These are phyloP conservation scores for Penicillium turbatum DNA, from an alignment of 495 filamentous ascomycete species.

Conservation along the genomic window DNA sequence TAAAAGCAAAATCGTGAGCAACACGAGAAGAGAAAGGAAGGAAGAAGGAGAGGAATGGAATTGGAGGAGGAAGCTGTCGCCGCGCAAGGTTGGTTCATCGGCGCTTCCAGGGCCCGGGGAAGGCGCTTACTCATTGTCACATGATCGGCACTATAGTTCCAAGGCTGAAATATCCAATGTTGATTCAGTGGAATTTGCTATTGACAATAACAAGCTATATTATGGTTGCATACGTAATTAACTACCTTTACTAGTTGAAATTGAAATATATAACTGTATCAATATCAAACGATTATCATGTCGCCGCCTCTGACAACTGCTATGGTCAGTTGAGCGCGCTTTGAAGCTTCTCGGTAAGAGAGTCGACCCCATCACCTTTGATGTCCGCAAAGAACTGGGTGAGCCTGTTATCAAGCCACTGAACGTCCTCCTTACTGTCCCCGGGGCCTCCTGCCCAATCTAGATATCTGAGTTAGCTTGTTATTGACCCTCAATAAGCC, in stretches of 20 bases:
- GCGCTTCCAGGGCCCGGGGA: conserved; percentile 13
- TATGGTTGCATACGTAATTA: too few relatives aligned
- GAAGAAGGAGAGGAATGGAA: conserved; percentile 12
- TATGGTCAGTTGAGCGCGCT: conserved; percentile 2
- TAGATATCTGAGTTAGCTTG: conserved; percentile 16
- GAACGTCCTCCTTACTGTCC: conserved; percentile 57
- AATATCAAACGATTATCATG: too few relatives aligned
- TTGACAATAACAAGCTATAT: background rate
- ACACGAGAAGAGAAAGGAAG: background rate
- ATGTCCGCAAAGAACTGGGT: conserved; percentile 43
- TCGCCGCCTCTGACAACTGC: background rate
- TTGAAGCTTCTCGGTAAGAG: conserved; percentile 9
- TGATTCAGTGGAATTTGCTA: too few relatives aligned
- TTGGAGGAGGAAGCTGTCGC: conserved; percentile 2
- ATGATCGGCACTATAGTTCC: conserved; percentile 4
- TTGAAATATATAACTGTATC: too few relatives aligned
- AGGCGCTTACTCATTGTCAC: conserved; percentile 18
- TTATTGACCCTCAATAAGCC: too few relatives aligned
- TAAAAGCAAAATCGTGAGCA: background rate
- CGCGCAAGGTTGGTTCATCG: conserved; percentile 4
- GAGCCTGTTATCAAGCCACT: conserved; percentile 62
- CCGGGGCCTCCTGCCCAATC: conserved; percentile 62
- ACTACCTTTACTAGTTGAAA: too few relatives aligned
- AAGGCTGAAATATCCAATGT: too few relatives aligned
- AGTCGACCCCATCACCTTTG: conserved; percentile 1